These are phyloP conservation scores for Apiotrichum sp. DNA, from an alignment of 1,284 basidiomycete species.

Conservation along the genomic window DNA sequence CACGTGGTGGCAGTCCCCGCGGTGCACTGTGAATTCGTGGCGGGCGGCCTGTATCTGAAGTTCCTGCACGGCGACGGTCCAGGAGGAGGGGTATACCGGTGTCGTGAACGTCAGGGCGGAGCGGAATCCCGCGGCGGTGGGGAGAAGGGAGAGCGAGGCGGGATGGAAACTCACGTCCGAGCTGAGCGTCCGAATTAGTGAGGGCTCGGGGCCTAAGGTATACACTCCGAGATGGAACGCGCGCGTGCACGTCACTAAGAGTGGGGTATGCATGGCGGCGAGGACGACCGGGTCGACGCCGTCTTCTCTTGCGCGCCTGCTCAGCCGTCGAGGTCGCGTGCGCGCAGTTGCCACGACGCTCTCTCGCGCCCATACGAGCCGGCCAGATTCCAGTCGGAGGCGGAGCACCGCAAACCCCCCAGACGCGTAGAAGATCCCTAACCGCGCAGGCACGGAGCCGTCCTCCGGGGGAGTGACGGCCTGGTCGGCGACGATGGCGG, in stretches of 20 bases:
- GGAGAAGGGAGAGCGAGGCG: slow-evolving; percentile 38
- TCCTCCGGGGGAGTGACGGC: slow-evolving; percentile 13
- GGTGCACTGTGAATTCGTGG: slow-evolving; percentile 28
- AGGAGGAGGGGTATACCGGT: slow-evolving; percentile 43
- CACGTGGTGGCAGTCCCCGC: slow-evolving; percentile 36
- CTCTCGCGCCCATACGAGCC: slow-evolving; percentile 28
- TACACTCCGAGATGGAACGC: slow-evolving; percentile 40
- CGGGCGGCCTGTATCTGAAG: slow-evolving; percentile 28
- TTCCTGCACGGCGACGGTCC: slow-evolving; percentile 45
- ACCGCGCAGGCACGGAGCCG: slow-evolving; percentile 25
- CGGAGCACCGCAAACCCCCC: slow-evolving; percentile 42
- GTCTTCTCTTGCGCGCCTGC: too few species aligned
- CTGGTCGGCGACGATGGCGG: slow-evolving; percentile 41
- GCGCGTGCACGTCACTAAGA: slow-evolving; percentile 37
- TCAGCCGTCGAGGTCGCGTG: background rate
- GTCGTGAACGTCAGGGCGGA: slow-evolving; percentile 42
- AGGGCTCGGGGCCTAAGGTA: slow-evolving; percentile 10
- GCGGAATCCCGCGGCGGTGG: slow-evolving; percentile 20
- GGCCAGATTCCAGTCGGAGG: slow-evolving; percentile 12
- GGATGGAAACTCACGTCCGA: slow-evolving; percentile 45
- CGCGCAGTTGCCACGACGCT: slow-evolving; percentile 13
- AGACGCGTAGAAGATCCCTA: slow-evolving; percentile 43
- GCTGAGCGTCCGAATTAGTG: slow-evolving; percentile 34
- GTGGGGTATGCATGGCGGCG: slow-evolving; percentile 30
- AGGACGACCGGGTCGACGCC: slow-evolving; percentile 38